Conservation (phyloP, 2,329 filamentous ascomycete genomes). For the Calonectria pteridis region DNA sequence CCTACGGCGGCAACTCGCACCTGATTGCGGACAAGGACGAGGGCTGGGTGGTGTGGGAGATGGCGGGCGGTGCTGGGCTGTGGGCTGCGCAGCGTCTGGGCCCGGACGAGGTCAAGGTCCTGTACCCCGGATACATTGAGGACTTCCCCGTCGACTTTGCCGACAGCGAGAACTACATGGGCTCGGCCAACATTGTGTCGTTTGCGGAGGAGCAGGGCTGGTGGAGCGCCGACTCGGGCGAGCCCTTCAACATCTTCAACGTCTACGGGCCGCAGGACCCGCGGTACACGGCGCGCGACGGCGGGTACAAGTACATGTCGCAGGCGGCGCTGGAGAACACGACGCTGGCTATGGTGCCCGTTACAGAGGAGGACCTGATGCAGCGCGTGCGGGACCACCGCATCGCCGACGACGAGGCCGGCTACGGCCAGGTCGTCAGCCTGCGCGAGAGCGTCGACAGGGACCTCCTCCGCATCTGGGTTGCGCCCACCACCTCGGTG, state of each 20-base stretch:
- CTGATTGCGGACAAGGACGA: slow-evolving; percentile 41
- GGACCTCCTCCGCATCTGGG: slow-evolving; percentile 39
- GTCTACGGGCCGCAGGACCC: slow-evolving; percentile 38
- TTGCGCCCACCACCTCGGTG: slow-evolving; percentile 34
- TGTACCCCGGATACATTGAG: slow-evolving; percentile 39
- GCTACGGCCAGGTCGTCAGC: slow-evolving; percentile 39
- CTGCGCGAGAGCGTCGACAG: slow-evolving; percentile 28
- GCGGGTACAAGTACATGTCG: slow-evolving; percentile 43
- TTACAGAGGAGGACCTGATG: slow-evolving; percentile 41
- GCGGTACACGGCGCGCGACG: slow-evolving; percentile 37
- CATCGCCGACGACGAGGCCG: slow-evolving; percentile 40
- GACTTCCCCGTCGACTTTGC: slow-evolving; percentile 37
- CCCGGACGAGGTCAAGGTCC: slow-evolving; percentile 36
- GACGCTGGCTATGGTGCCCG: slow-evolving; percentile 33
- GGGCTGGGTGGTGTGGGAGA: slow-evolving; percentile 42
- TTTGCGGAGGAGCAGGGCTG: slow-evolving; percentile 40
- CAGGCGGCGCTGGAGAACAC: slow-evolving; percentile 39
- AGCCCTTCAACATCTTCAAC: slow-evolving; percentile 41
- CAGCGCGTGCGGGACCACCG: slow-evolving; percentile 37
- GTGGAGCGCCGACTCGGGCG: slow-evolving; percentile 36
- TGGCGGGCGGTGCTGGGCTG: slow-evolving; percentile 39
- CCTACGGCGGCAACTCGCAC: slow-evolving; percentile 40
- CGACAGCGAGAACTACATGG: slow-evolving; percentile 28
- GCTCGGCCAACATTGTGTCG: slow-evolving; percentile 37
- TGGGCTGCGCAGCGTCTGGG: slow-evolving; percentile 42